Base-by-base conservation (phyloP, 169 alveolate species). In the Plasmodium vivax region DNA sequence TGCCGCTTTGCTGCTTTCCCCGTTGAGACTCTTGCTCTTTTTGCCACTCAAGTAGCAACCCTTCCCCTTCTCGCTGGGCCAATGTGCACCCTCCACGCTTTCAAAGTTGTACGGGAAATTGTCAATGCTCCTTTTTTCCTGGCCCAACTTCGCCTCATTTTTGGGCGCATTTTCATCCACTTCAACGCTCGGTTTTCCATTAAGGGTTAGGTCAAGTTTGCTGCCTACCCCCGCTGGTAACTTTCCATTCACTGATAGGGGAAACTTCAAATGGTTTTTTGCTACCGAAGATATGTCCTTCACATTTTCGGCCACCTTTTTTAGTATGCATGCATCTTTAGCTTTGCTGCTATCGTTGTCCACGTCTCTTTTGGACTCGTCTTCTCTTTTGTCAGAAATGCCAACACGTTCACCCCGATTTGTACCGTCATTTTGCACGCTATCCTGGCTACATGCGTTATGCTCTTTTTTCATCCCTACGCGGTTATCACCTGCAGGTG, bases 271-370 rank as follows among this genome's bases (percentile, higher is more conserved):
- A 83, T 34, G 41, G 23, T 43, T 84, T 62, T 10, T 68, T 36
- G 43, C 14, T 32, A 72, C n/a, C 7, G 80, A 6, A 36, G 68
- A 41, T 27, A n/a, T 34, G 56, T n/a, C 85, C 43, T 85, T 85
- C 80, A 85, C 4, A 45, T 74, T 74, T 73, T 72, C 93, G 56
- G 32, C 27, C 51, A 84, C 51, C 16, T 84, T 84, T 84, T 41
- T 43, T 68, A 84, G 34, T 10, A 54, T 38, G 38, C 75, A 82
- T 30, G 10, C 41, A 45, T 54, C 14, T 10, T 84, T 84, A 32
- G 23, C 23, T 83, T 56, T 58, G 7, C 45, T 32, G 34, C 16
- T 81, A 16, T 43, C 23, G 19, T 81, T 81, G 32, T 43, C 43
- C 27, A 23, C 27, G 68, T 47, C 19, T 27, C 68, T 3, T 47